Conservation (phyloP, 1,284 basidiomycete genomes). For the Cutaneotrichosporon mucoides region DNA sequence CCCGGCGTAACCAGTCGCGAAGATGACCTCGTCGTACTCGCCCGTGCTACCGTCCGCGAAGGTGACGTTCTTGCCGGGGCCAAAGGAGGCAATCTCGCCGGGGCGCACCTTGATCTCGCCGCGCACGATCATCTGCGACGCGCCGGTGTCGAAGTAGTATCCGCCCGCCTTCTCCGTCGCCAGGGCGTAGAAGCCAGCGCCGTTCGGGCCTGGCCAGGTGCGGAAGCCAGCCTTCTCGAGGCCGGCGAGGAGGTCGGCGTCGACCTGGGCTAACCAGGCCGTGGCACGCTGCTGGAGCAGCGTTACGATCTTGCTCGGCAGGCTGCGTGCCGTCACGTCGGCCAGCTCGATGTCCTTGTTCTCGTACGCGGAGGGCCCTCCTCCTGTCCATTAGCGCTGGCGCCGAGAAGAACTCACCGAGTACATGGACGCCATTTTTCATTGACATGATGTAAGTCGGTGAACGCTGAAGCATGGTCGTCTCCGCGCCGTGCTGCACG, state of each 20-base stretch:
- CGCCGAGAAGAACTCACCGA: background rate
- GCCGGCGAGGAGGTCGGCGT: slow-evolving; percentile 56
- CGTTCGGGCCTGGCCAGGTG: slow-evolving; percentile 56
- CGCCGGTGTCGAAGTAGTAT: slow-evolving; percentile 57
- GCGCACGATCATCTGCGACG: slow-evolving; percentile 61
- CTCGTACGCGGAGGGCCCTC: slow-evolving; percentile 53
- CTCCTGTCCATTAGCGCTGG: background rate
- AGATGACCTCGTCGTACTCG: slow-evolving; percentile 64
- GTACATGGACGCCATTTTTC: slow-evolving; percentile 48
- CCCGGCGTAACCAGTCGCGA: slow-evolving; percentile 60
- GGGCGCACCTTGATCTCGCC: slow-evolving; percentile 71
- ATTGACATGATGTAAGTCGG: slow-evolving; percentile 62
- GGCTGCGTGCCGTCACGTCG: slow-evolving; percentile 40
- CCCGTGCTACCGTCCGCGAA: slow-evolving; percentile 65
- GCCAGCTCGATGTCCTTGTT: slow-evolving; percentile 52
- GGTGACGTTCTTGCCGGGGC: slow-evolving; percentile 54
- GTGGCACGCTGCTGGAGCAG: slow-evolving; percentile 50
- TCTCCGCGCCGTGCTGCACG: slow-evolving; percentile 53
- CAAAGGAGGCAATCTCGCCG: slow-evolving; percentile 55
- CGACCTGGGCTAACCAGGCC: slow-evolving; percentile 56
- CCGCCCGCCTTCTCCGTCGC: slow-evolving; percentile 46
- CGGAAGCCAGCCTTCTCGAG: slow-evolving; percentile 61
- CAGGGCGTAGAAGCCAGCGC: slow-evolving; percentile 45
- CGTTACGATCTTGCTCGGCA: slow-evolving; percentile 48
- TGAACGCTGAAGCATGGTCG: slow-evolving; percentile 62